These are phyloP conservation scores for Wilhelminamyces savonicus DNA, from an alignment of 805 yeast genomes.

Conservation along the genomic window DNA sequence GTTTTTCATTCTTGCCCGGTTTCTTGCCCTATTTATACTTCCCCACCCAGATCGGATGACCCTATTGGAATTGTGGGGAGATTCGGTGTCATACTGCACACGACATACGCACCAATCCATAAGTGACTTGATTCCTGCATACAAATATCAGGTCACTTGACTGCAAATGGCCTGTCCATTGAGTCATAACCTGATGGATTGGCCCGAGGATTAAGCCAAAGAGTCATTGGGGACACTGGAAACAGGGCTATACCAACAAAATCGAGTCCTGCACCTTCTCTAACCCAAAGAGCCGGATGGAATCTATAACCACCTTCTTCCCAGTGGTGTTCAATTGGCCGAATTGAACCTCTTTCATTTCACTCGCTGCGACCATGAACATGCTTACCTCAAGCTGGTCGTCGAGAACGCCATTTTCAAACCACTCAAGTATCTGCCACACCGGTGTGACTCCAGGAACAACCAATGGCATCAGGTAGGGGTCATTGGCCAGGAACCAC, in stretches of 20 bases:
- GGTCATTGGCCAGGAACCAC: constrained; percentile 3
- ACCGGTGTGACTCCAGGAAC: constrained; percentile 48
- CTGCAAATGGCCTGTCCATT: too few relatives aligned
- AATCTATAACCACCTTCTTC: constrained; percentile 29
- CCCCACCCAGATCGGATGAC: too few relatives aligned
- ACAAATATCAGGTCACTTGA: too few relatives aligned
- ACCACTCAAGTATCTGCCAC: constrained; percentile 34
- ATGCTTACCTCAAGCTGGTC: constrained; percentile 9
- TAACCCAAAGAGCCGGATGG: constrained; percentile 39
- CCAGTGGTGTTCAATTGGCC: constrained; percentile 14
- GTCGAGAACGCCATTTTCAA: constrained; percentile 19
- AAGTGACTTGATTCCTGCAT: too few relatives aligned
- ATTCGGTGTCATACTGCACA: too few relatives aligned
- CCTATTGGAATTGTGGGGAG: too few relatives aligned
- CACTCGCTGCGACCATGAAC: constrained; percentile 11
- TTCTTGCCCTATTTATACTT: too few relatives aligned
- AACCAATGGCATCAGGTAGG: constrained; percentile 30
- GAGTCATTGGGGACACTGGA: too few relatives aligned
- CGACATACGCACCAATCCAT: too few relatives aligned
- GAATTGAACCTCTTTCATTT: constrained; percentile 13
- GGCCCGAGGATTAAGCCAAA: too few relatives aligned
- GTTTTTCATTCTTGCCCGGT: too few relatives aligned
- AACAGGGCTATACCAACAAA: constrained; percentile 7
- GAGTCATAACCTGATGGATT: too few relatives aligned
- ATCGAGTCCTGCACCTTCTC: constrained; percentile 23